Base-by-base conservation (phyloP, 257 asterid species). In the Prunella vulgaris region DNA sequence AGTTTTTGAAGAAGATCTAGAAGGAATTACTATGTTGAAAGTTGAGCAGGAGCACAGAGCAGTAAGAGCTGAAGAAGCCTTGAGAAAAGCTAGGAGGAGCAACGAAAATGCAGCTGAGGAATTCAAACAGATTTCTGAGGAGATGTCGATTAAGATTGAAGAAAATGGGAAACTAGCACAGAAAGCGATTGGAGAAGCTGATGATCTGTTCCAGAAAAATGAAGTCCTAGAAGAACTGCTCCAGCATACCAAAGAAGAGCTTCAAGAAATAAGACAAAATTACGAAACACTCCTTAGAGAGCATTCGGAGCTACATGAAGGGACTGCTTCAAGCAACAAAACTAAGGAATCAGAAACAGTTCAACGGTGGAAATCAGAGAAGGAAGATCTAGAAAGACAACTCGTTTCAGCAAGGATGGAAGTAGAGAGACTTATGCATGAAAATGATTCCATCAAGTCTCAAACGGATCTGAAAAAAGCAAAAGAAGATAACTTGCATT, bases 11-110 rank as follows among this genome's bases (percentile, higher is more conserved):
- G 87, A 83, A 60, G 84, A 88, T 44, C 71, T 88, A 68, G 79
- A 83, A 79, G 83, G 72, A 69, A 77, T 80, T 15, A 79, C 79
- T 61, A 74, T 76, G 66, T 86, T 77, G 42, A 90, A 80, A 78
- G 77, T 74, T 46, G 83, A 79, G 76, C 90, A 77, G 86, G 98
- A 90, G 79, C 86, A 84, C 66, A 87, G 94, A 84, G 96, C 96
- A 64, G 74, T 76, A 62, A 68, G 68, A 81, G 94, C 96, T 69
- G 97, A 90, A 82, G 97, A 90, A 57, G 90, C 89, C 58, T 62
- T 90, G 64, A 79, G 86, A 77, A 87, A 84, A 77, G 75, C 81
- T 61, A 81, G 82, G 72, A 53, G 69, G 83, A 79, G 72, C 79
- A 83, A 80, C 61, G 81, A 86, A 64, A 76, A 80, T 74, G 79